Base-by-base conservation (phyloP, 2,329 filamentous ascomycete genomes). In the Cordyceps fumosorosea region DNA sequence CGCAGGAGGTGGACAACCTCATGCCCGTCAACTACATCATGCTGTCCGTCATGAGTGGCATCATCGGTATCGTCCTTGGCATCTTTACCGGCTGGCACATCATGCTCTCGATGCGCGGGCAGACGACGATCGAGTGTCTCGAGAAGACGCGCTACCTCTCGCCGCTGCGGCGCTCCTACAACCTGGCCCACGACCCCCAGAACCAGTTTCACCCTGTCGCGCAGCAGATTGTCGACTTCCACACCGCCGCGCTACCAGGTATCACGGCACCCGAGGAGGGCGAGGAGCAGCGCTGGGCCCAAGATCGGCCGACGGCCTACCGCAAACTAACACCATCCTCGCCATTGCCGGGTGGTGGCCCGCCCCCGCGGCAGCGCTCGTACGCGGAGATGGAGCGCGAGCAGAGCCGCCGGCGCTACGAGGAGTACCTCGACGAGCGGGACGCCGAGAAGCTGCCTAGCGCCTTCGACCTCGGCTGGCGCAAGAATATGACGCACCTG, bases 61-160 rank as follows among this genome's bases (percentile, higher is more conserved):
- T 99, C 67, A 96, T 99, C 65, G 91, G 91, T 0, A 75, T 99
- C 10, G 93, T 97, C 1, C 81, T 99, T 22, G 87, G 87, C 14
- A 91, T 90, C 0, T 99, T 99, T 71, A 96, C 93, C 0, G 83
- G 78, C 1, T 99, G 95, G 93, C 95, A 99, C 78, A 82, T 98
- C 62, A 85, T 89, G 73, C 82, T 99, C 1, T 90, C 91, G 1
- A 78, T 84, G 60, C 83, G 84, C 29, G 91, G 91, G 3, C 87
- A 96, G 75, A 99, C 95, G 1, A 99, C 95, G 3, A 97, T 99
- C 63, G 95, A 99, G 74, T 96, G 89, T 69, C 79, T 99, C 64
- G 95, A 99, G 75, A 97, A 95, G 80, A 98, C 93, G 2, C 85
- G 95, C 61, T 99, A 99, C 75, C 83, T 96, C 8, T 91, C 89